Conservation (phyloP, 1,139 yeast genomes). For the Groenewaldozyma sp. region DNA sequence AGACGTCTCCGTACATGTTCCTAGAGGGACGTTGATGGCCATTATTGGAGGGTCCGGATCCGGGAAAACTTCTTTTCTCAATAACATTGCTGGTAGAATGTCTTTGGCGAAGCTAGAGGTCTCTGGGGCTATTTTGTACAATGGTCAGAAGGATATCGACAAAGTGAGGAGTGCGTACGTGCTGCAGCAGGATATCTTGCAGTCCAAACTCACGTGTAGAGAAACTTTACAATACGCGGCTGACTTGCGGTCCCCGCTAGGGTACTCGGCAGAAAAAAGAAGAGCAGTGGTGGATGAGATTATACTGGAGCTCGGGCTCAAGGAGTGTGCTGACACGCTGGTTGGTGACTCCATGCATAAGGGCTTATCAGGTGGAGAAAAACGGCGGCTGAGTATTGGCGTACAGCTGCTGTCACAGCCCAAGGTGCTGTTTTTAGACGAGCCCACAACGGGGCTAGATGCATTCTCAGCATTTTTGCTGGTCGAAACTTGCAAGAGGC, state of each 20-base stretch:
- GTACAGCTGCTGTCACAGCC: conserved; percentile 72
- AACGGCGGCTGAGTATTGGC: conserved; percentile 67
- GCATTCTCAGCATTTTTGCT: conserved; percentile 64
- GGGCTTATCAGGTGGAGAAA: conserved; percentile 80
- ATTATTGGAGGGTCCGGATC: conserved; percentile 82
- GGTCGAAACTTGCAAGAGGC: conserved; percentile 50
- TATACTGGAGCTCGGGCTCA: conserved; percentile 50
- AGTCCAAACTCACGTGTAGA: conserved; percentile 60
- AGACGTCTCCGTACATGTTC: conserved; percentile 47
- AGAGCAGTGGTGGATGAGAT: conserved; percentile 47
- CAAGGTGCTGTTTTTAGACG: conserved; percentile 68
- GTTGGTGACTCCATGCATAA: conserved; percentile 43
- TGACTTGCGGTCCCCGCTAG: conserved; percentile 47
- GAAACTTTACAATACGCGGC: conserved; percentile 68
- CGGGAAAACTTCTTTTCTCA: conserved; percentile 75
- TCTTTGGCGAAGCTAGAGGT: conserved; percentile 23
- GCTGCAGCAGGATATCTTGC: conserved; percentile 65
- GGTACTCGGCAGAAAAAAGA: conserved; percentile 37
- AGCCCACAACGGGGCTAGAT: conserved; percentile 85
- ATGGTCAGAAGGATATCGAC: conserved; percentile 30
- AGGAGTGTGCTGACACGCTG: conserved; percentile 48
- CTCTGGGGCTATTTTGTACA: conserved; percentile 30
- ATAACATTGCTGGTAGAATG: conserved; percentile 58
- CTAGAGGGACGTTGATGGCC: conserved; percentile 49
- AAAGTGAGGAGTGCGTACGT: conserved; percentile 54